phyloP scores from a whole-genome alignment of 495 filamentous ascomycete genomes.

The Aspergillus coremiiformis region DNA sequence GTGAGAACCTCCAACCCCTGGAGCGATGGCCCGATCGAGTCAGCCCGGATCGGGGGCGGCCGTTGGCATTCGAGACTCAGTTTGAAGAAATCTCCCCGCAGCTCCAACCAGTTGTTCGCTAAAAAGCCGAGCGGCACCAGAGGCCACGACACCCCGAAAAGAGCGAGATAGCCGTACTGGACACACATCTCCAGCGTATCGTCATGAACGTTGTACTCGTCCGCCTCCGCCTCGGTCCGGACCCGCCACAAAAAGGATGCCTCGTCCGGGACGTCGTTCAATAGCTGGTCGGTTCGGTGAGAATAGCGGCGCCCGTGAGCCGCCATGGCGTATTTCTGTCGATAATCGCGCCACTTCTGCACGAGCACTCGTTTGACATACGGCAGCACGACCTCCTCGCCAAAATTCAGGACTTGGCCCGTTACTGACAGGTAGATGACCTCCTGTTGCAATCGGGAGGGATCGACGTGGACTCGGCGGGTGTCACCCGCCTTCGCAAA shows the following conservation, averaged over 20 bases:
- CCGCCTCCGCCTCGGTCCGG: slow-evolving; percentile 72
- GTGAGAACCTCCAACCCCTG: slow-evolving; percentile 76
- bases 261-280: slow-evolving; percentile 59
- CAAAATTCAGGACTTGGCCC: slow-evolving; percentile 83
- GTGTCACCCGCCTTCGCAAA: slow-evolving; percentile 18
- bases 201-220: slow-evolving; percentile 67
- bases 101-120: slow-evolving; percentile 90
- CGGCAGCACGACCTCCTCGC: slow-evolving; percentile 76
- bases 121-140: slow-evolving; percentile 80
- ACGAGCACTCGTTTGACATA: slow-evolving; percentile 59
- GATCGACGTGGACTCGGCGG: slow-evolving; percentile 64
- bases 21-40: slow-evolving; percentile 90
- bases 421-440: slow-evolving; percentile 93
- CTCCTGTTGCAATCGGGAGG: slow-evolving; percentile 74
- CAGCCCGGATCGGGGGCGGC: slow-evolving; percentile 78
- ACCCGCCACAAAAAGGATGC: slow-evolving; percentile 67
- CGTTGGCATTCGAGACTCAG: slow-evolving; percentile 82
- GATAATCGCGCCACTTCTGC: slow-evolving; percentile 36
- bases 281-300: slow-evolving; percentile 19
- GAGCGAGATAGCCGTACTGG: slow-evolving; percentile 64
- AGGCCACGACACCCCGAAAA: slow-evolving; percentile 92
- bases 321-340: slow-evolving; percentile 11
- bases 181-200: slow-evolving; percentile 42
- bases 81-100: slow-evolving; percentile 87
- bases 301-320: slow-evolving; percentile 22